Evolutionary conservation across 1,284 basidiomycete species (phyloP), one percentile per base, ranked within the genome.

Genomic region (Cronartium ribicola): DNA sequence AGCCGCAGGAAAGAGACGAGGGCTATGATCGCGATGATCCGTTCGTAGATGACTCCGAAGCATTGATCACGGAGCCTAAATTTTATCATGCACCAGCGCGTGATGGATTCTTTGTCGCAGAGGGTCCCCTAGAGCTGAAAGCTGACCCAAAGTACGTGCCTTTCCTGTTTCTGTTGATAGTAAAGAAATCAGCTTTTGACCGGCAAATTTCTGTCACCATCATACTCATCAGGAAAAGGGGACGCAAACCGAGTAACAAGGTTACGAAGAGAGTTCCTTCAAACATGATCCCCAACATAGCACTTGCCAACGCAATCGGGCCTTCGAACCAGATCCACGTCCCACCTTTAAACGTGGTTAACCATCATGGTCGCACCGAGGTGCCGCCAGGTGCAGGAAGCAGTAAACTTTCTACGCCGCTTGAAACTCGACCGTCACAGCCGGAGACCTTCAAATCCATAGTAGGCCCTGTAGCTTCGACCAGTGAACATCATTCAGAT

Each of bases 1-100:
- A 66, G 8, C 67, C 79, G 29, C 67, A 77, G 44, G 78, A 78
- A 57, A 78, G 80, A 43, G 77, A 77, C 40, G 82, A 82, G 63
- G 81, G 82, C 22, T 98, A 98, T 84, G 94, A 98, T 82, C 85
- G 89, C 20, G 84, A 86, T 0, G 95, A 98, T 82, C 90, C 92
- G 0, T 98, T 98, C 83, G 97, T 98, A 79, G 95, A 98, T 84
- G 95, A 98, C 82, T 92, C 92, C 0, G 94, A 98, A 80, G 85
- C 96, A 70, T 88, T 87, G 22, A 84, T 94, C 57, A 94, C 97
- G 82, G 89, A 94, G 79, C 89, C 93, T 1, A 92, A 90, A 1
- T 91, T 88, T 82, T 91, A 92, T 79, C 91, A 90, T n/a, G 89
- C 93, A 82, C 94, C 94, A 1, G 92, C 91, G 82, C 90, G 94